A percentile compares a stretch with the other conserved stretches of the same genome.
Evolutionary conservation across 148 eudicot species (phyloP).

Genomic region (Rheum nobile): DNA sequence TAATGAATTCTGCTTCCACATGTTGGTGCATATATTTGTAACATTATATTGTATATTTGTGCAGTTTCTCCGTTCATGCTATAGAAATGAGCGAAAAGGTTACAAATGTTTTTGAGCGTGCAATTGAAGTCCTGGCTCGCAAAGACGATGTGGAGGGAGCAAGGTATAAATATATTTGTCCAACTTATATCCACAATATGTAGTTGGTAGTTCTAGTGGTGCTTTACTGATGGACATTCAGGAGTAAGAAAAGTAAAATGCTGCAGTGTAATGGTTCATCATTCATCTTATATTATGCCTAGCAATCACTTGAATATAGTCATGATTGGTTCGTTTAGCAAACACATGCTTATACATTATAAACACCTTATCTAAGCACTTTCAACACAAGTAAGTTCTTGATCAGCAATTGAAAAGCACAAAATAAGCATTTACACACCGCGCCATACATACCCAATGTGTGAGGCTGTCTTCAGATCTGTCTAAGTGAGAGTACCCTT

Average conservation of each 20-base stretch:
- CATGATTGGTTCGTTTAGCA: neutral
- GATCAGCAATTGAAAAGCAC: neutral
- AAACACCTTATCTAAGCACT: neutral
- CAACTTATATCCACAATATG: neutral
- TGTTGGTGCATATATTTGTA: conserved; percentile 2
- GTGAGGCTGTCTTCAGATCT: neutral
- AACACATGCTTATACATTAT: neutral
- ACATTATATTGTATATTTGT: conserved; percentile 9
- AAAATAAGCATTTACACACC: neutral
- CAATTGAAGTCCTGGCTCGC: conserved; percentile 67
- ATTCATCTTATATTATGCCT: neutral
- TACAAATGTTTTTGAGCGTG: conserved; percentile 76
- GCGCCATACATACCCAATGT: neutral
- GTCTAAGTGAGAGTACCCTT: neutral
- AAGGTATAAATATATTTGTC: conserved; percentile 26
- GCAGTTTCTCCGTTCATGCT: conserved; percentile 94
- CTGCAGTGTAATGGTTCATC: neutral
- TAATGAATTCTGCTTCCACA: neutral
- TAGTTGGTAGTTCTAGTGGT: neutral
- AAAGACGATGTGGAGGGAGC: conserved; percentile 48
- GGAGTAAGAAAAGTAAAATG: neutral
- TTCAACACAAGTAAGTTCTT: neutral
- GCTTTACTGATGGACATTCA: neutral
- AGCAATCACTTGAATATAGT: neutral
- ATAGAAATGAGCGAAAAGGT: conserved; percentile 84